A percentile compares a stretch with the other conserved stretches of the same genome.
phyloP scores from a whole-genome alignment of 805 yeast species.

The Schizosaccharomyces lindneri region DNA sequence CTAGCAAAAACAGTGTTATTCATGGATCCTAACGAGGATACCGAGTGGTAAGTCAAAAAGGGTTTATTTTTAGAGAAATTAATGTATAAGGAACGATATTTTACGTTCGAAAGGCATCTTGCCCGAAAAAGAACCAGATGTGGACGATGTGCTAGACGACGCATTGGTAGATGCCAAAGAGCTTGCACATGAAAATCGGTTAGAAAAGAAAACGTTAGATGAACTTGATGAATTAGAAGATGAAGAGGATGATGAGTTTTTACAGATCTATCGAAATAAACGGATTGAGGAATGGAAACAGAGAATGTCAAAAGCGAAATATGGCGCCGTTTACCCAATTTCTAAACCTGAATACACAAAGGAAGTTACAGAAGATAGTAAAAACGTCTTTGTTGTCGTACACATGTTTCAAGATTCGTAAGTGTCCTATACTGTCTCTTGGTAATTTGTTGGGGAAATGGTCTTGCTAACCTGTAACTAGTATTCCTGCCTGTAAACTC shows the following conservation, averaged over 20 bases:
- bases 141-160: constrained; percentile 64
- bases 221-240: constrained; percentile 84
- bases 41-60: constrained; percentile 35
- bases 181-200: constrained; percentile 45
- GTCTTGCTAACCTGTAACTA: neutral
- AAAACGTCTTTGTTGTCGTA: constrained; percentile 37
- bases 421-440: neutral
- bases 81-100: constrained; percentile 51
- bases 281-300: constrained; percentile 50
- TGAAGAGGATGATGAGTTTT: constrained; percentile 55
- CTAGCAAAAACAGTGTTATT: too few relatives aligned
- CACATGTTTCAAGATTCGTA: constrained; percentile 24
- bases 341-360: constrained; percentile 68
- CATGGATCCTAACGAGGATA: constrained; percentile 78
- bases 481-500: constrained; percentile 41
- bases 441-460: neutral
- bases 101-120: constrained; percentile 71
- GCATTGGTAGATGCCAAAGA: constrained; percentile 63
- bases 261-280: constrained; percentile 50
- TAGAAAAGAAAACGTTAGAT: constrained; percentile 39
- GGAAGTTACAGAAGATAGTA: constrained; percentile 65
- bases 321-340: constrained; percentile 54
- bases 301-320: constrained; percentile 27
- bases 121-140: constrained; percentile 77
- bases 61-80: neutral